Evolutionary conservation across 805 yeast species (phyloP), one percentile per base, ranked within the genome.

Genomic region (Saccharomycopsis sp.): DNA sequence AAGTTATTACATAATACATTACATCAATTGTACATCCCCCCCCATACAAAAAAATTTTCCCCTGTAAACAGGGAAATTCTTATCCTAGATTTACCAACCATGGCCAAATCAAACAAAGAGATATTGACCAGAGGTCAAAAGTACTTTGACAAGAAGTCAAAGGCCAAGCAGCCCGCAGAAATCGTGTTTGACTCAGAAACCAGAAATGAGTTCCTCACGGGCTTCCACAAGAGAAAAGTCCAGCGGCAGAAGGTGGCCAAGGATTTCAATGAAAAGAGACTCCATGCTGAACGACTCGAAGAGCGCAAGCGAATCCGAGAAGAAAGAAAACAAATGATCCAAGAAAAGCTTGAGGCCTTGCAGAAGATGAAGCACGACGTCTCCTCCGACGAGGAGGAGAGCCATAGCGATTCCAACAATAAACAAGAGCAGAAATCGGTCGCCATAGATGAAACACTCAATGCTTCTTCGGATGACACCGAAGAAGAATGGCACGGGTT

Each of bases 191-290:
- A 92, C 60, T 74, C 76, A 48, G 82, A 71, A 15, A 71, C 81
- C n/a, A 65, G 96, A 57, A 62, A 68, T 22, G 95, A 89, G 46
- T 89, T 77, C 58, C 64, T 89, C 50, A 89, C 96, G 2, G 98
- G 98, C 30, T 89, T 89, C 60, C 97, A 92, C 60, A 89, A 89
- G 63, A 73, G 98, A 55, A 89, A 89, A 58, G 58, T 89, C 13
- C 83, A 83, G 54, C 72, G 97, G 58, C 82, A 83, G 62, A 88
- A 86, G 63, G 77, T 80, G 49, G 97, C 96, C 0, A 77, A 75
- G 50, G 84, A 73, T 45, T 77, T 68, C 52, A 73, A 73, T 38
- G 77, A 80, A 51, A 95, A 88, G 56, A 83, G 80, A 55, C 92
- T 80, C 4, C 69, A 88, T 43, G 63, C 74, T 49, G 77, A 76